Evolutionary conservation across 2,329 filamentous ascomycete genomes (phyloP).

Genomic region (Aspergillus candidus): DNA sequence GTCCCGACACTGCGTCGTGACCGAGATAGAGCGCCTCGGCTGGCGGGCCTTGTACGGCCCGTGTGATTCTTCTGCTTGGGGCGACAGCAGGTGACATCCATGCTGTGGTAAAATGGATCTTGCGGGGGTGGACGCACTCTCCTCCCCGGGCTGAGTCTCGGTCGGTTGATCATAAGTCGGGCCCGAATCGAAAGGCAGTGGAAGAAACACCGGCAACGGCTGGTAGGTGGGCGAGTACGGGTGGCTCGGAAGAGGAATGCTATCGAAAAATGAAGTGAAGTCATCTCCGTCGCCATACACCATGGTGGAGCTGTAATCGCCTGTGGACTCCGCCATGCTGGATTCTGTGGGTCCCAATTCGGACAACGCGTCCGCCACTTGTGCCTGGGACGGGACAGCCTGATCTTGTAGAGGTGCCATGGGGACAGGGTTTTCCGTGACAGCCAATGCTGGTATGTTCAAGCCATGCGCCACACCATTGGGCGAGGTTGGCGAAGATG

Average conservation of each 20-base stretch:
- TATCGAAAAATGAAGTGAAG: constrained; percentile 32
- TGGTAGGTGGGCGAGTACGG: constrained; percentile 30
- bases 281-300: constrained; percentile 21
- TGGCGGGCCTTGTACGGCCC: constrained; percentile 19
- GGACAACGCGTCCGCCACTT: too few relatives aligned
- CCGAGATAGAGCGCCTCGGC: constrained; percentile 23
- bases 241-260: constrained; percentile 28
- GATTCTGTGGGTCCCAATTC: too few relatives aligned
- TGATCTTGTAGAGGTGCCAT: background rate
- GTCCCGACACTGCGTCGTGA: constrained; percentile 28
- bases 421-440: constrained; percentile 17
- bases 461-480: constrained; percentile 21
- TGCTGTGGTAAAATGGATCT: constrained; percentile 29
- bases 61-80: constrained; percentile 27
- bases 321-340: too few relatives aligned
- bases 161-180: constrained; percentile 22
- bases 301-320: too few relatives aligned
- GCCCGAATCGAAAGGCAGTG: constrained; percentile 18
- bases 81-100: constrained; percentile 28
- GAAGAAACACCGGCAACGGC: constrained; percentile 27
- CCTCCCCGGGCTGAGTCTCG: constrained; percentile 11
- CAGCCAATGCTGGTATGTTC: constrained; percentile 24
- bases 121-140: constrained; percentile 17
- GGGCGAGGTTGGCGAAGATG: constrained; percentile 13
- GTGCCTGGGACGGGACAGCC: too few relatives aligned